Conservation (phyloP, 805 yeast species). For the Clavispora carvajalis region DNA sequence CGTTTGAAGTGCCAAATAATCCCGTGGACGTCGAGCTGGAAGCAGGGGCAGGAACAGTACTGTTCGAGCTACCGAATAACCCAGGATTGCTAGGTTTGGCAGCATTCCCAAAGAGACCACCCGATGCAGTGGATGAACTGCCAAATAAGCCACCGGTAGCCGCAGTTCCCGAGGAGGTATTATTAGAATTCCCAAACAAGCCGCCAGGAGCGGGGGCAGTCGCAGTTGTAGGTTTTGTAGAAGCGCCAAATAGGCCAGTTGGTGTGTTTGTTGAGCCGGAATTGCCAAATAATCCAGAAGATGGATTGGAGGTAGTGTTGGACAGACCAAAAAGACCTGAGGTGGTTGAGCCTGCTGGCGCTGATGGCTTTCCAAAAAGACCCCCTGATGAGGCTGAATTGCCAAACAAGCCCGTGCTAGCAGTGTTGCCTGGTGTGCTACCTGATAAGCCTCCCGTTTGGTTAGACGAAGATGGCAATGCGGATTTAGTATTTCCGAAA, state of each 20-base stretch:
- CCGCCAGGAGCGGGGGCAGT: conserved; percentile 5
- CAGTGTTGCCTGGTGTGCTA: not conserved
- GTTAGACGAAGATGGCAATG: not conserved
- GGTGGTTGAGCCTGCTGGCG: not conserved
- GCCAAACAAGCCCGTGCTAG: conserved; percentile 3
- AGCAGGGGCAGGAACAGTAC: not conserved
- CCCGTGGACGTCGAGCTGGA: not conserved
- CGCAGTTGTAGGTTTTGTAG: not conserved
- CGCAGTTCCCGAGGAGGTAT: not conserved
- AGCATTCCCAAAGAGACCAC: conserved; percentile 7
- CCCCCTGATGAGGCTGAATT: conserved; percentile 3
- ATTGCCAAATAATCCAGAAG: conserved; percentile 8
- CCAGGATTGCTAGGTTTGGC: conserved; percentile 1
- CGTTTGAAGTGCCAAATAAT: not conserved
- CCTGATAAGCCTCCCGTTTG: not conserved
- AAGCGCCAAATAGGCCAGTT: not conserved
- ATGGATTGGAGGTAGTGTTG: not conserved
- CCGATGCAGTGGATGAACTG: not conserved
- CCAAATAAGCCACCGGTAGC: not conserved
- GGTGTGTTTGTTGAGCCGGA: not conserved
- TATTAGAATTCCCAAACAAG: conserved; percentile 6
- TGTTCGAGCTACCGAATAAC: not conserved
- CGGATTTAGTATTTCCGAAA: conserved; percentile 4
- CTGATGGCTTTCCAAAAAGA: not conserved
- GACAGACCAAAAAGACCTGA: not conserved